Evolutionary conservation across 2,329 filamentous ascomycete species (phyloP), one percentile per base, ranked within the genome.

Genomic region (Ophiognomonia clavigignenti-juglandacearum): DNA sequence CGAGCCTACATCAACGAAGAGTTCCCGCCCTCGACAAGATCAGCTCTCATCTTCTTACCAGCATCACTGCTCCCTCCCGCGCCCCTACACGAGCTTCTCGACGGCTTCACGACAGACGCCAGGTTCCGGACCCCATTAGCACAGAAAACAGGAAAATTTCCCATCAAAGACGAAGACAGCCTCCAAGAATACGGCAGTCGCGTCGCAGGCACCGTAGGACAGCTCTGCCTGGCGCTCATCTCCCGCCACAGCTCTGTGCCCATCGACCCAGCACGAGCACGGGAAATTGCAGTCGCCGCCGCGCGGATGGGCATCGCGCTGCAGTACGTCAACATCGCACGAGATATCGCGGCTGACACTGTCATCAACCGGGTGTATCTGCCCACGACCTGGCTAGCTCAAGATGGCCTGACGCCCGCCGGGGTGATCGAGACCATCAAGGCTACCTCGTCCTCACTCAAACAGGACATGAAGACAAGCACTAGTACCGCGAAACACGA

Each of bases 301-400:
- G 70, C 72, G 18, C 69, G 73, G 23, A 88, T 88, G 85, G 86
- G 86, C 0, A 74, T 85, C 27, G 85, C 85, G 1, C 66, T 89
- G n/a, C 85, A 90, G 57, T 88, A 85, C 56, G 78, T 87, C 56
- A 90, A 89, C 57, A 88, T 90, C 51, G 82, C 84, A 3, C 80
- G 86, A 19, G 86, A 90, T 57, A 81, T 89, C n/a, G 63, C 68
- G 4, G 78, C 80, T 3, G 86, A 89, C 56, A 82, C 85, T 0
- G 64, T 67, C 13, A 78, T 86, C 29, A 72, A 73, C 2, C 75
- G 86, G 6, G 83, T 87, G 6, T 90, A 90, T 59, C 64, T 89
- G 4, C 86, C 86, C 0, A 68, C 70, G 0, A 64, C 65, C 0
- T 89, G 85, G 85, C 67, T 89, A 2, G 67, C 72, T 32, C 75